Evolutionary conservation across 805 yeast genomes (phyloP), one percentile per base, ranked within the genome.

Genomic region (Kuraishia ogatae): DNA sequence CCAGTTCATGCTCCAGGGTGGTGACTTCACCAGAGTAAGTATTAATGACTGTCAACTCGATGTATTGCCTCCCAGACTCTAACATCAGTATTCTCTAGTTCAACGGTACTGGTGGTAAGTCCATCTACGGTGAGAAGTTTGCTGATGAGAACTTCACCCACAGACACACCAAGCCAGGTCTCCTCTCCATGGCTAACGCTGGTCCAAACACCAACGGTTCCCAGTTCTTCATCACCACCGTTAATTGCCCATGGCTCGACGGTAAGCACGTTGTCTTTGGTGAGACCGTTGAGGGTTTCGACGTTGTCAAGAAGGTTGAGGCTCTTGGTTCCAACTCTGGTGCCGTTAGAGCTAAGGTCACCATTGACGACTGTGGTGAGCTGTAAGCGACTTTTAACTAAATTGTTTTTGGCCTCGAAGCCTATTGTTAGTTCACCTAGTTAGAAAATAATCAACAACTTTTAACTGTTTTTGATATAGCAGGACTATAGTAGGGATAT

Each of bases 151-250:
- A 85, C 81, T 87, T 87, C 69, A 61, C 66, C 68, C 76, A 77
- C 76, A 84, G 73, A 68, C 97, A 93, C 76, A 78, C 77, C 78
- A 83, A 73, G 84, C 96, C 79, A 80, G 81, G 81, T 61, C 91
- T 81, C 76, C 87, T 74, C 73, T 89, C 97, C 60, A 93, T 93
- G 97, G 97, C 97, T 72, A 93, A 93, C 72, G 96, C 97, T 61
- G 97, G 97, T 65, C 96, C 96, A 74, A 89, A 90, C 85, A 89
- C 97, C 77, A 93, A 93, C 78, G 97, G 97, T 56, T 91, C 97
- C 55, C 98, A 92, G 78, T 92, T 92, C 77, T 92, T 93, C 82
- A 87, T 90, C 77, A 90, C 97, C 72, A 90, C 97, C 56, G 92
- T 88, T 54, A 79, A 85, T 62, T 78, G 86, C 66, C 87, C 94